phyloP scores from a whole-genome alignment of 2,329 filamentous ascomycete species.

The Trichoderma citrinoviride region DNA sequence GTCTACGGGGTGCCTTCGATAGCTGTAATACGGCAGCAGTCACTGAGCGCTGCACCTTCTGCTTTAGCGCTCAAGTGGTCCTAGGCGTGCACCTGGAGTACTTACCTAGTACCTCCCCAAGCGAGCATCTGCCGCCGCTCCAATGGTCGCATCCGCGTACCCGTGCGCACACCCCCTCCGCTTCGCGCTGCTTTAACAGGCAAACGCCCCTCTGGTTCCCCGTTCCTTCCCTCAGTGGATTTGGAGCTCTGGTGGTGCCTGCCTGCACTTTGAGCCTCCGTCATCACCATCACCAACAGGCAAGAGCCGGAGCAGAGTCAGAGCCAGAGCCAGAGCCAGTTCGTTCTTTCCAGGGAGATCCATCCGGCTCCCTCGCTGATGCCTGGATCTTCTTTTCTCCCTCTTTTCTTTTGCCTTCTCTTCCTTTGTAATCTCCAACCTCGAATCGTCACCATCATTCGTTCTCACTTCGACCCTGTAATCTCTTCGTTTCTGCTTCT shows the following conservation, averaged over 20 bases:
- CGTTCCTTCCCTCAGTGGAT: constrained; percentile 3
- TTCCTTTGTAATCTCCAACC: background rate
- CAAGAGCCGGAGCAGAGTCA: constrained; percentile 3
- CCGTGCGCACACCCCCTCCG: constrained; percentile 8
- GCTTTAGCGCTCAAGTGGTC: background rate
- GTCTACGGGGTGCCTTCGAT: background rate
- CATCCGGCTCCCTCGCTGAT: constrained; percentile 6
- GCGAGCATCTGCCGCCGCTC: background rate
- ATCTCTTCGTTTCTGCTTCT: no score
- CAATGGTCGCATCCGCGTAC: constrained; percentile 15
- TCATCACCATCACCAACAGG: constrained; percentile 18
- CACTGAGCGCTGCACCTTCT: background rate
- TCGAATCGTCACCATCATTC: background rate
- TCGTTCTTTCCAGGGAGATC: constrained; percentile 10
- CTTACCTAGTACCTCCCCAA: background rate
- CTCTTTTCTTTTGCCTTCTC: background rate
- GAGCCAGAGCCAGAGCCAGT: constrained; percentile 2
- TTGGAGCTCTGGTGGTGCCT: constrained; percentile 12
- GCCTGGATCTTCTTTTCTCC: background rate
- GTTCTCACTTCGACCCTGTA: background rate
- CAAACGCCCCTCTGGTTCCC: constrained; percentile 15
- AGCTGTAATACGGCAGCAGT: background rate
- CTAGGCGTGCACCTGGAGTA: background rate
- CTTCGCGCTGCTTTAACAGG: constrained; percentile 16
- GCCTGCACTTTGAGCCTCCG: constrained; percentile 18